These are phyloP conservation scores for Phytophthora palmivora DNA, from an alignment of 352 stramenopile genomes.

Conservation along the genomic window DNA sequence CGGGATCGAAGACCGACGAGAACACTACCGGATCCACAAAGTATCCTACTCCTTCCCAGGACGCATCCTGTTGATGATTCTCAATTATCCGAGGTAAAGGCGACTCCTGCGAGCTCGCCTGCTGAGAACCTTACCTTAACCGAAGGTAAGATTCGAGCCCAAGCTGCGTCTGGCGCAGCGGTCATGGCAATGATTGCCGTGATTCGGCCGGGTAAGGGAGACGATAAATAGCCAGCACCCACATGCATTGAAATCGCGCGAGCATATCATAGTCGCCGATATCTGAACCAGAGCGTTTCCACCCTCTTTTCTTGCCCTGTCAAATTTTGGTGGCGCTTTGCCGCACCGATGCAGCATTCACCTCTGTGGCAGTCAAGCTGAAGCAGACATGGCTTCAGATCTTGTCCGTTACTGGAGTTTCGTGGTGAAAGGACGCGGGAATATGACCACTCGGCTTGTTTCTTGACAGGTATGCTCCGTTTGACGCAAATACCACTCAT, in stretches of 20 bases:
- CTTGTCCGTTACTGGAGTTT: slow-evolving; percentile 22
- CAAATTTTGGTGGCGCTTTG: slow-evolving; percentile 36
- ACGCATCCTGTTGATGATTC: no score
- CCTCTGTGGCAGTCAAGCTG: slow-evolving; percentile 21
- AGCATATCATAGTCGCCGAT: slow-evolving; percentile 10
- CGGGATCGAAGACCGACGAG: no score
- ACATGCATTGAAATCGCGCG: slow-evolving; percentile 17
- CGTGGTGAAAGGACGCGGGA: slow-evolving; percentile 17
- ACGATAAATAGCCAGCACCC: slow-evolving; percentile 7
- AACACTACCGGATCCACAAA: no score
- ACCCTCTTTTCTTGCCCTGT: slow-evolving; percentile 4
- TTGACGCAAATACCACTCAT: slow-evolving; percentile 26
- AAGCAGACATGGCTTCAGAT: slow-evolving; percentile 35
- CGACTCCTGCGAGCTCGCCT: no score
- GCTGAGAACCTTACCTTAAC: no score
- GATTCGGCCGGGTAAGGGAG: slow-evolving; percentile 20
- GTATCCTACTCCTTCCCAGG: no score
- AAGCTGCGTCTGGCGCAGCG: slow-evolving; percentile 24
- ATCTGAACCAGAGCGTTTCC: slow-evolving; percentile 14
- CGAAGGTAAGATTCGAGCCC: no score
- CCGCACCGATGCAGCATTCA: slow-evolving; percentile 14
- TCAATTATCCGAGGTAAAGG: no score
- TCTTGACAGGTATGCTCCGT: slow-evolving; percentile 22
- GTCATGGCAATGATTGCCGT: no score
- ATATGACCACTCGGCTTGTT: slow-evolving; percentile 34